Evolutionary conservation across 345 rosid species (phyloP), one percentile per base, ranked within the genome.

Genomic region (Dimocarpus longan): DNA sequence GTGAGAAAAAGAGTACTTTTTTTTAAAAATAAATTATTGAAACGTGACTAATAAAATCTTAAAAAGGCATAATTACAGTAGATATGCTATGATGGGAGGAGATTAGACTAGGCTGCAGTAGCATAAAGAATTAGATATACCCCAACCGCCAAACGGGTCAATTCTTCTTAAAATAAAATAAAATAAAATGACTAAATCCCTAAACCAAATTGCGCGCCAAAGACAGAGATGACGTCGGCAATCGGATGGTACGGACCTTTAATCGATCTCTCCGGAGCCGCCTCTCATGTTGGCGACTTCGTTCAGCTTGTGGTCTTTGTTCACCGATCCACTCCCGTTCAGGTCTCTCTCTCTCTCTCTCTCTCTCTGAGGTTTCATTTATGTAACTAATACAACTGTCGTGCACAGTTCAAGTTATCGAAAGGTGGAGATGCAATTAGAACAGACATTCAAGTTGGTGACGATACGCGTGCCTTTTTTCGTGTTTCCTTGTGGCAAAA

Each of bases 371-470:
- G 5, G 60, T 15, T n/a, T 60, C 2, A 9, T 60, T 60, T 22
- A 10, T 7, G 5, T 60, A 60, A 7, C 28, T 60, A 21, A 60
- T 22, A 16, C 12, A 60, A 32, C 19, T 44, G 65, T 26, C 6
- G 67, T 46, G n/a, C 13, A 8, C 86, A 89, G 93, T 87, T 81
- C 69, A 87, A 83, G 80, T 46, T 86, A 70, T 74, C 88, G 4
- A 82, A 78, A 42, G 89, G 91, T 0, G 88, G 90, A 59, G 85
- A 87, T 43, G 73, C 85, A 37, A 67, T 90, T 28, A 83, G 87
- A 85, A 90, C 87, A 0, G 93, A 90, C 75, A 80, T 90, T 63
- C 90, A 84, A 76, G 93, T 89, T 0, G 91, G 93, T 21, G 92
- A 90, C 66, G 89, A 90, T 69, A 85, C 91, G 75, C 79, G 76